phyloP scores from a whole-genome alignment of 2,329 filamentous ascomycete species.

The Fusarium mundagurra region DNA sequence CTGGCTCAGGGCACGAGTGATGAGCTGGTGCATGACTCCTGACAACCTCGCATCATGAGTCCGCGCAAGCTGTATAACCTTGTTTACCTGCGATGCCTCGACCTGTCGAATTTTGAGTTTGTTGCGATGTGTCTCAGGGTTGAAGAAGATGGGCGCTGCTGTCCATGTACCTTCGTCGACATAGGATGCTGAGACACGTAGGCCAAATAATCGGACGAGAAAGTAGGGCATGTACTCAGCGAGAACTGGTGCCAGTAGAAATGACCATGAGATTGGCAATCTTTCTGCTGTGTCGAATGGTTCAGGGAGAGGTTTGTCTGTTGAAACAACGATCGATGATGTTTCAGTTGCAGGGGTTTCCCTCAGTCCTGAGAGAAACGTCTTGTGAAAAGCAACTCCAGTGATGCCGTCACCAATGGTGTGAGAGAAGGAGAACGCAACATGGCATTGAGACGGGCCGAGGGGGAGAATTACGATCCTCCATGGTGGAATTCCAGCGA shows the following conservation, averaged over 20 bases:
- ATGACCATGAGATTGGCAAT: constrained; percentile 39
- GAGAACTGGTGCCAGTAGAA: constrained; percentile 31
- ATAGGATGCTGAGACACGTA: constrained; percentile 18
- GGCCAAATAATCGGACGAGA: constrained; percentile 20
- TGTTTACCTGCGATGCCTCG: constrained; percentile 9
- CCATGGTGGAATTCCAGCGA: constrained; percentile 33
- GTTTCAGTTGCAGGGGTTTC: not conserved
- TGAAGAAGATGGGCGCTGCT: constrained; percentile 17
- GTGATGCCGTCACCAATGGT: constrained; percentile 37
- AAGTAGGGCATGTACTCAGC: constrained; percentile 28
- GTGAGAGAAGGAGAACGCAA: constrained; percentile 39
- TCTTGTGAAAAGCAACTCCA: constrained; percentile 36
- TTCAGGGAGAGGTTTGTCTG: constrained; percentile 3
- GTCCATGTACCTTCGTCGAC: constrained; percentile 36
- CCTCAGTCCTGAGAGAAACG: constrained; percentile 26
- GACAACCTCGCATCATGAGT: constrained; percentile 36
- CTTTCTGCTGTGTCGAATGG: constrained; percentile 40
- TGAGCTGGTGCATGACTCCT: constrained; percentile 30
- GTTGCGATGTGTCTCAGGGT: constrained; percentile 13
- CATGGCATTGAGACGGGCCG: constrained; percentile 10
- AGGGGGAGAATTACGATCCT: constrained; percentile 35
- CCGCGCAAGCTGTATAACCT: constrained; percentile 13
- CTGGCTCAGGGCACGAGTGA: constrained; percentile 36
- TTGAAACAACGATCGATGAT: not conserved
- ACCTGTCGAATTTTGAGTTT: constrained; percentile 32